Base-by-base conservation (phyloP, 2,329 filamentous ascomycete genomes). In the Calcarisporium arbuscula region DNA sequence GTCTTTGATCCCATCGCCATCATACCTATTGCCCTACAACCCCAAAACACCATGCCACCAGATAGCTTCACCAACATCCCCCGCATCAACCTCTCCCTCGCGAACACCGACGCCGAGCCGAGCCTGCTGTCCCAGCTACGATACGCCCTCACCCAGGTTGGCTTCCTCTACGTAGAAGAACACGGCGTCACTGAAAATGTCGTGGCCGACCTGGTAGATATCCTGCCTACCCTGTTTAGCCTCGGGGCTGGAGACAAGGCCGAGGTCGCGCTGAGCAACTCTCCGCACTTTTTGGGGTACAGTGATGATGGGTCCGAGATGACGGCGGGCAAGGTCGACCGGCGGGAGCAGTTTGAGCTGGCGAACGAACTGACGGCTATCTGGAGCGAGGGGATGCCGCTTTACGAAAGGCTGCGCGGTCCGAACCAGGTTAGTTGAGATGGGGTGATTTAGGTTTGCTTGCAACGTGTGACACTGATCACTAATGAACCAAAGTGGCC, bases 251-350 rank as follows among this genome's bases (percentile, higher is more conserved):
- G 46, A 3, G 48, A 53, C 6, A 74, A 73, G 37, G 47, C 50
- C 1, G 44, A 45, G 2, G 49, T 72, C 8, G 64, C 64, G 0
- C 56, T 73, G 14, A 52, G 62, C 18, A 70, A 75, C 18, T 78
- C 71, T 2, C 72, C 74, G 8, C 74, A 78, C 47, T 77, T 80
- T 36, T 56, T 80, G 3, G 76, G 76, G 0, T 80, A 78, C 48
- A 74, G 70, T 41, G 65, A 60, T 1, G 63, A 65, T 14, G 74
- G 73, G 0, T 59, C 67, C 17, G 76, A 80, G 49, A 72, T 57
- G 0, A 80, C 77, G 2, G 67, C 70, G 0, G 71, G 72, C 0
- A 53, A 56, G 33, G 45, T 53, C 11, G 75, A 80, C 46, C 54
- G 61, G 14, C 56, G 74, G 14, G 74, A 80, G 49, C 75, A 80